Evolutionary conservation across 1,284 basidiomycete species (phyloP).

Genomic region (Sporisorium iseilematis-ciliati): DNA sequence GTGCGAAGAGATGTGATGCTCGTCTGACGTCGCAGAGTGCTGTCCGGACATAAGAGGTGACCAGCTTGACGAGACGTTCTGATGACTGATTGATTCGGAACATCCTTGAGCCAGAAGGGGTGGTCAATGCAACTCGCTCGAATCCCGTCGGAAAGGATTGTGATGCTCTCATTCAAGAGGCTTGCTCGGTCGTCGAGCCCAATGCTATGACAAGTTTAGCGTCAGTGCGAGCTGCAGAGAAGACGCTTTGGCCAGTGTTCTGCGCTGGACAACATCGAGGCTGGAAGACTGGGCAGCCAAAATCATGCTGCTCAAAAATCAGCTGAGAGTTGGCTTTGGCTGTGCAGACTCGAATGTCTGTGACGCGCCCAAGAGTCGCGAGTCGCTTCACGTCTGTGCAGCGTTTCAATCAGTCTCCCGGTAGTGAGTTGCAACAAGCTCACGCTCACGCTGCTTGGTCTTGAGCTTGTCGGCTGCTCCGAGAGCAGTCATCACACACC

Average conservation of each 20-base stretch:
- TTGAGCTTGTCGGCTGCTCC: background rate
- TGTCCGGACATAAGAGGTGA: too few relatives aligned
- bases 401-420: background rate
- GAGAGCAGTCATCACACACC: background rate
- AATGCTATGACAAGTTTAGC: background rate
- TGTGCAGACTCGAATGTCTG: background rate
- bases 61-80: too few relatives aligned
- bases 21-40: too few relatives aligned
- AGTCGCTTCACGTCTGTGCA: background rate
- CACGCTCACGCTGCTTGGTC: background rate
- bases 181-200: too few relatives aligned
- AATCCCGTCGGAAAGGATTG: too few relatives aligned
- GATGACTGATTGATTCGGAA: too few relatives aligned
- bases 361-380: background rate
- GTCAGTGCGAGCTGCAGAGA: background rate
- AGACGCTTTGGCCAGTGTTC: background rate
- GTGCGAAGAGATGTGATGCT: background rate
- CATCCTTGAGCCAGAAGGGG: too few relatives aligned
- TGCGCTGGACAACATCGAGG: background rate
- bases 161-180: too few relatives aligned
- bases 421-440: background rate
- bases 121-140: too few relatives aligned
- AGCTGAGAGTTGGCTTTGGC: constrained; percentile 4
- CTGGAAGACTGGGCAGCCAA: background rate
- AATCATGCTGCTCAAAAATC: background rate